These are phyloP conservation scores for Hanseniaspora taiwanica DNA, from an alignment of 805 yeast species.

Conservation along the genomic window DNA sequence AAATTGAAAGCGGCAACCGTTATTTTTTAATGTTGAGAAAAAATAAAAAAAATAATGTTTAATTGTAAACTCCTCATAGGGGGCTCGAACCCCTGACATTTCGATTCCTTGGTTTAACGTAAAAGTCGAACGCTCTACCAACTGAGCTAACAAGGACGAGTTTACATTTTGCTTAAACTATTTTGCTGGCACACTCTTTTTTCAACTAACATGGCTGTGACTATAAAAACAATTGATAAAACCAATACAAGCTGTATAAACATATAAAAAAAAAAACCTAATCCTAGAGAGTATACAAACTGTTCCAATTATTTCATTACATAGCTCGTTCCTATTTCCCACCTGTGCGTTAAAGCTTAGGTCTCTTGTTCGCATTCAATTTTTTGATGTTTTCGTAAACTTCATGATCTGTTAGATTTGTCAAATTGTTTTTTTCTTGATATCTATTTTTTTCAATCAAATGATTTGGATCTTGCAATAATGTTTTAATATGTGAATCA, in stretches of 20 bases:
- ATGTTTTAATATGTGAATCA: slow-evolving; percentile 54
- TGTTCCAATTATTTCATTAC: too few species aligned
- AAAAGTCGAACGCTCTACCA: slow-evolving; percentile 63
- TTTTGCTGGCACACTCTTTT: background rate
- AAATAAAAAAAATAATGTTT: slow-evolving; percentile 4
- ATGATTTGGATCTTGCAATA: slow-evolving; percentile 68
- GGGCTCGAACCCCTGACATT: slow-evolving; percentile 41
- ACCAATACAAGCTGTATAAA: background rate
- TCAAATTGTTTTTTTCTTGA: slow-evolving; percentile 38
- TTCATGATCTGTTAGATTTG: slow-evolving; percentile 41
- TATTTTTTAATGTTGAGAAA: background rate
- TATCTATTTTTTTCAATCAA: slow-evolving; percentile 49
- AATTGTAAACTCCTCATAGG: slow-evolving; percentile 39
- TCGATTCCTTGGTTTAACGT: slow-evolving; percentile 29
- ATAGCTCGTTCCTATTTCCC: too few species aligned
- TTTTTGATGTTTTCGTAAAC: slow-evolving; percentile 49
- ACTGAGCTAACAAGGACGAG: slow-evolving; percentile 48
- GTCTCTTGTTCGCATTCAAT: slow-evolving; percentile 15
- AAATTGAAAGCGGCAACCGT: too few species aligned
- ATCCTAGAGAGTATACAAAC: background rate
- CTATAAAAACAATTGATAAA: too few species aligned
- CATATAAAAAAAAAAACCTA: background rate
- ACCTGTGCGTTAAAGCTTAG: background rate
- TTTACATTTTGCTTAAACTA: slow-evolving; percentile 12
- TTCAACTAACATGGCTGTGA: too few species aligned